A percentile compares a stretch with the other conserved stretches of the same genome.
Conservation (phyloP, 345 rosid genomes). For the Toxicodendron radicans region DNA sequence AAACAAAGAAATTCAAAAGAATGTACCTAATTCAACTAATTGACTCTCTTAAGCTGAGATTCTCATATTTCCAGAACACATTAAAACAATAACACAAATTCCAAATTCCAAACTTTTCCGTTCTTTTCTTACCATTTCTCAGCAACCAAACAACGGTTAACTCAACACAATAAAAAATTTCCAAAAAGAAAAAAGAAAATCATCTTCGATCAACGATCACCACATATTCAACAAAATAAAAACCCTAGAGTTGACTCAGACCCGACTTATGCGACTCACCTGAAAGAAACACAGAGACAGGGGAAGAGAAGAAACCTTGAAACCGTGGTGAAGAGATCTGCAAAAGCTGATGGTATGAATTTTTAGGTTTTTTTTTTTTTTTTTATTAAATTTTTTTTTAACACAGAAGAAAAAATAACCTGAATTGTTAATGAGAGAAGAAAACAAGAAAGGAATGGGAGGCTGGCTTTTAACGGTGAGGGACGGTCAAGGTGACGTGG, state of each 20-base stretch:
- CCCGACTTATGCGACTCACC: constrained; percentile 39
- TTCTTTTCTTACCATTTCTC: constrained; percentile 21
- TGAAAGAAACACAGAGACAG: constrained; percentile 2
- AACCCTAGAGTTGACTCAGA: constrained; percentile 45
- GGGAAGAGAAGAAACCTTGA: constrained; percentile 6
- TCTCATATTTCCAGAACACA: background rate
- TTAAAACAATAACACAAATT: background rate
- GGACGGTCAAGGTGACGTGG: constrained; percentile 34
- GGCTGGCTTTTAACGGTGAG: constrained; percentile 33
- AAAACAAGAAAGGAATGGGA: constrained; percentile 5
- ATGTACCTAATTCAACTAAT: constrained; percentile 14
- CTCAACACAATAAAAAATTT: background rate
- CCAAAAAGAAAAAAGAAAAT: background rate
- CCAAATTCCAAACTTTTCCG: background rate
- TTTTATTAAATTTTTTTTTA: background rate
- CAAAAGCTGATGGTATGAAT: constrained; percentile 5
- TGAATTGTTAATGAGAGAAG: constrained; percentile 29
- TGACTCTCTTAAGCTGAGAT: background rate
- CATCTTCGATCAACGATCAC: constrained; percentile 14
- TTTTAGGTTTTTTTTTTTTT: constrained; percentile 9
- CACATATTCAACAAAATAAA: background rate
- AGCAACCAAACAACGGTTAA: constrained; percentile 20
- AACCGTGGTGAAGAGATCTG: constrained; percentile 31
- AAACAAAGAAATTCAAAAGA: background rate
- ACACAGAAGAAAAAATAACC: background rate